Conservation (phyloP, 106 monocot genomes). For the Dioscorea dumetorum region DNA sequence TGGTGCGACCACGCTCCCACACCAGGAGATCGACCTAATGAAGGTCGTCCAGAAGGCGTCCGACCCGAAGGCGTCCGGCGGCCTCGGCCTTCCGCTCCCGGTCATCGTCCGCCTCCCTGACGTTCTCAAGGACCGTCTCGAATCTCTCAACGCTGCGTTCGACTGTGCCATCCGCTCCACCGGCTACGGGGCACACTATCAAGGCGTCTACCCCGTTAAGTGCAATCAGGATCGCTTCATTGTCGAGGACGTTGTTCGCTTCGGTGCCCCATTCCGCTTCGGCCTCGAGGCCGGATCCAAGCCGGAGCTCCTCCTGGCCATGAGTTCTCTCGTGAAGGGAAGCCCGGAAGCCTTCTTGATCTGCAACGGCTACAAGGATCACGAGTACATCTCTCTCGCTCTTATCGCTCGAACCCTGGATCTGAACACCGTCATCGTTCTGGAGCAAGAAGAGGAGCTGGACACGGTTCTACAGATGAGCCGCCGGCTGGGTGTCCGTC, state of each 20-base stretch:
- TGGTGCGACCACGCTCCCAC: constrained; percentile 55
- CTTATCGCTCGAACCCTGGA: constrained; percentile 55
- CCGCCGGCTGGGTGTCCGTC: constrained; percentile 41
- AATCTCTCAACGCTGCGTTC: constrained; percentile 77
- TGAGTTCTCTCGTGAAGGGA: constrained; percentile 68
- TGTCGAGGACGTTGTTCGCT: constrained; percentile 82
- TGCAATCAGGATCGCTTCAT: constrained; percentile 90
- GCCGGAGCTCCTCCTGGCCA: constrained; percentile 92
- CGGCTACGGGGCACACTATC: constrained; percentile 64
- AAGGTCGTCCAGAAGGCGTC: constrained; percentile 79
- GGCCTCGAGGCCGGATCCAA: constrained; percentile 98
- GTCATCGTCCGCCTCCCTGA: constrained; percentile 85
- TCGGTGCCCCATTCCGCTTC: constrained; percentile 63
- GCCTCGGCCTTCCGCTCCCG: constrained; percentile 76
- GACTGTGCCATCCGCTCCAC: constrained; percentile 62
- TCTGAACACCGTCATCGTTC: constrained; percentile 72
- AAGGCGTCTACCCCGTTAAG: constrained; percentile 95
- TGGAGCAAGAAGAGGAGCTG: constrained; percentile 80
- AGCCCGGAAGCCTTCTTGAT: constrained; percentile 73
- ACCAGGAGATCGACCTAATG: constrained; percentile 91
- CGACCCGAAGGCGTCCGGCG: constrained; percentile 53
- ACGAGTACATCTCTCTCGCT: constrained; percentile 82
- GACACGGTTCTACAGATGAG: constrained; percentile 41
- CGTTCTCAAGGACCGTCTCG: constrained; percentile 68
- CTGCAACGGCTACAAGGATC: constrained; percentile 99